Conservation (phyloP, 176 grass and related monocot species). For the Pontederia paniculata region DNA sequence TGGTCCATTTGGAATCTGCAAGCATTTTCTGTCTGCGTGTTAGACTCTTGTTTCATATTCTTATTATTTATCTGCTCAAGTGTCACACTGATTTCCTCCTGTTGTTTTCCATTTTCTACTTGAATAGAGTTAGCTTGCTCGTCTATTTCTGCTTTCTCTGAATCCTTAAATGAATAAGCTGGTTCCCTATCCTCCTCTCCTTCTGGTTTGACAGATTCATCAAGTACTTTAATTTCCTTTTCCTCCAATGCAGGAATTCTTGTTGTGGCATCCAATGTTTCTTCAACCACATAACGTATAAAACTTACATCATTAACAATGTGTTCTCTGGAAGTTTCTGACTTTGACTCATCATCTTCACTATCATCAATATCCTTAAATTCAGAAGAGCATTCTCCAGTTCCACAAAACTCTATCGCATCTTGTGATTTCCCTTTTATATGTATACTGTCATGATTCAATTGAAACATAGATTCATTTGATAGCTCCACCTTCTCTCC, state of each 20-base stretch:
- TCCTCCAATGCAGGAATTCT: conserved; percentile 23
- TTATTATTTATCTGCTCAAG: conserved; percentile 23
- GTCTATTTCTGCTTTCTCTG: conserved; percentile 17
- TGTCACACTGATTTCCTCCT: conserved; percentile 7
- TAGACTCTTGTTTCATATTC: conserved; percentile 10
- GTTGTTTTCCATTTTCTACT: conserved; percentile 20
- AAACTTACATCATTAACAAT: neutral
- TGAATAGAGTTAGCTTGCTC: conserved; percentile 20
- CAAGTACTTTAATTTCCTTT: conserved; percentile 19
- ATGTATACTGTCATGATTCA: conserved; percentile 9
- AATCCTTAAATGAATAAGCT: conserved; percentile 16
- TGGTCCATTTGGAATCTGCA: conserved; percentile 2
- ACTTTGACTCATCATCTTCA: neutral
- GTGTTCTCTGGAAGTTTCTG: conserved; percentile 8
- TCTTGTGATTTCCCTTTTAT: conserved; percentile 23
- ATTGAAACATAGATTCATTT: conserved; percentile 18
- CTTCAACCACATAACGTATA: neutral
- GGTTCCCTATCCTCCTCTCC: conserved; percentile 22
- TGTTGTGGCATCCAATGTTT: conserved; percentile 16
- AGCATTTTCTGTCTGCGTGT: conserved; percentile 11
- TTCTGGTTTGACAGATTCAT: conserved; percentile 13
- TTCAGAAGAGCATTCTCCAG: conserved; percentile 10
- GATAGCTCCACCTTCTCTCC: conserved; percentile 18
- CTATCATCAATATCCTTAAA: conserved; percentile 8
- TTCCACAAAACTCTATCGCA: conserved; percentile 15